Conservation (phyloP, 768 basidiomycete species). For the Hortiboletus flavorubellus region DNA sequence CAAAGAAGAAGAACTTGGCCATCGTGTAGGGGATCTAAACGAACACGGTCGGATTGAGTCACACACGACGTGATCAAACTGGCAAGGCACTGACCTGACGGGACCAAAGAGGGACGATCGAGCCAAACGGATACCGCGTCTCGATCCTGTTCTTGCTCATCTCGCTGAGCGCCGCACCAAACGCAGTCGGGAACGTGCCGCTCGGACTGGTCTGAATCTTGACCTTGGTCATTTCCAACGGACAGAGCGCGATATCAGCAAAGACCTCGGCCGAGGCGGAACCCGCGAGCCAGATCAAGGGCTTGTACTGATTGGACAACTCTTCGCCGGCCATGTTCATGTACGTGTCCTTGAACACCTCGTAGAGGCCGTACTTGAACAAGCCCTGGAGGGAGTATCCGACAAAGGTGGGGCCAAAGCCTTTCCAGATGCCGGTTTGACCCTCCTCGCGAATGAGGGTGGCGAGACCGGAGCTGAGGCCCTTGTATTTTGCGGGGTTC, state of each 20-base stretch:
- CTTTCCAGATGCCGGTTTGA: slow-evolving; percentile 86
- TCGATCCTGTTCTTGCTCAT: slow-evolving; percentile 66
- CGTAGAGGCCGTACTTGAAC: slow-evolving; percentile 99
- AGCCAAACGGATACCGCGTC: slow-evolving; percentile 84
- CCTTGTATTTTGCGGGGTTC: slow-evolving; percentile 70
- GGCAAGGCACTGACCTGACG: slow-evolving; percentile 57
- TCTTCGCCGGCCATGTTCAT: slow-evolving; percentile 89
- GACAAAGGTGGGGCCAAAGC: slow-evolving; percentile 88
- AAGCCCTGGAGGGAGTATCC: slow-evolving; percentile 95
- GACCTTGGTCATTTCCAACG: slow-evolving; percentile 91
- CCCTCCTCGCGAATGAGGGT: slow-evolving; percentile 79
- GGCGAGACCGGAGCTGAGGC: slow-evolving; percentile 57
- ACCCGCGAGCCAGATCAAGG: slow-evolving; percentile 88
- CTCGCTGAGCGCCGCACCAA: slow-evolving; percentile 66
- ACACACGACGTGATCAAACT: too few relatives aligned
- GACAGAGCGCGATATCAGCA: slow-evolving; percentile 94
- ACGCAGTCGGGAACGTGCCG: slow-evolving; percentile 76
- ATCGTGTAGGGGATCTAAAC: slow-evolving; percentile 93
- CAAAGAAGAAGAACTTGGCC: slow-evolving; percentile 98
- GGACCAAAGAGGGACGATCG: slow-evolving; percentile 82
- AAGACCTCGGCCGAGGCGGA: slow-evolving; percentile 95
- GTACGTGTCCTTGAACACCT: slow-evolving; percentile 93
- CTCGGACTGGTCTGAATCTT: slow-evolving; percentile 77
- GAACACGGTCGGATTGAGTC: not conserved
- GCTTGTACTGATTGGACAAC: slow-evolving; percentile 74